Conservation (phyloP, 768 basidiomycete species). For the Tremella yokohamensis region DNA sequence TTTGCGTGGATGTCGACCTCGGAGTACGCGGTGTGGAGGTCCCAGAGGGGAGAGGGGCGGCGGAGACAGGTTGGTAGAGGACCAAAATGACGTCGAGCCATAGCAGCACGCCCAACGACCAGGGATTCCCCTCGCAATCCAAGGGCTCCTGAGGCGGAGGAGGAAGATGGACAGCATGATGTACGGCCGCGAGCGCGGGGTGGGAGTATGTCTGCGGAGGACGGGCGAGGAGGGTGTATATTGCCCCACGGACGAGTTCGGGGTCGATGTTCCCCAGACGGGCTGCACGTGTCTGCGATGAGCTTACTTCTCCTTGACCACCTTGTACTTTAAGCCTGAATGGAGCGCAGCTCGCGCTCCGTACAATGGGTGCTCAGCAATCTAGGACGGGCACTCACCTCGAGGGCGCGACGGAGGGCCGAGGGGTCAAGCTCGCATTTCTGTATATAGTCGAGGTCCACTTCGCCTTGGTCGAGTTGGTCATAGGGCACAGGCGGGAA, state of each 20-base stretch:
- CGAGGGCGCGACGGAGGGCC: not conserved
- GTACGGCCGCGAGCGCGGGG: not conserved
- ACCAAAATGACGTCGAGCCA: constrained; percentile 9
- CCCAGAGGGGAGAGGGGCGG: not conserved
- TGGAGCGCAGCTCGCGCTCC: no score
- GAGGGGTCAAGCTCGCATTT: not conserved
- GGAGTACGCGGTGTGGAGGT: no score
- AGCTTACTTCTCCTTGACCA: not conserved
- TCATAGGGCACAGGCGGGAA: not conserved
- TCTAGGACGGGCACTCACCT: not conserved
- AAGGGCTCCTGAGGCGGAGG: not conserved
- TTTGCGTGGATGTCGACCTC: not conserved
- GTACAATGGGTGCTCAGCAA: no score
- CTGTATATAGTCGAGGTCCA: not conserved
- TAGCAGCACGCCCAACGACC: constrained; percentile 1
- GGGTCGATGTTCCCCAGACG: not conserved
- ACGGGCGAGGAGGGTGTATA: constrained; percentile 7
- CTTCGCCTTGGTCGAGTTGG: not conserved
- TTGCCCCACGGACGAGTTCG: not conserved
- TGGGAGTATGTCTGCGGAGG: constrained; percentile 4
- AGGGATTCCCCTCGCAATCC: constrained; percentile 11
- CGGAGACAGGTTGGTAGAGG: constrained; percentile 10
- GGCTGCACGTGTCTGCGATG: not conserved
- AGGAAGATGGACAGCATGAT: not conserved
- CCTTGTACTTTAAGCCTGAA: no score